Base-by-base conservation (phyloP, 75 land plant genomes). In the Ceratopteris richardii region DNA sequence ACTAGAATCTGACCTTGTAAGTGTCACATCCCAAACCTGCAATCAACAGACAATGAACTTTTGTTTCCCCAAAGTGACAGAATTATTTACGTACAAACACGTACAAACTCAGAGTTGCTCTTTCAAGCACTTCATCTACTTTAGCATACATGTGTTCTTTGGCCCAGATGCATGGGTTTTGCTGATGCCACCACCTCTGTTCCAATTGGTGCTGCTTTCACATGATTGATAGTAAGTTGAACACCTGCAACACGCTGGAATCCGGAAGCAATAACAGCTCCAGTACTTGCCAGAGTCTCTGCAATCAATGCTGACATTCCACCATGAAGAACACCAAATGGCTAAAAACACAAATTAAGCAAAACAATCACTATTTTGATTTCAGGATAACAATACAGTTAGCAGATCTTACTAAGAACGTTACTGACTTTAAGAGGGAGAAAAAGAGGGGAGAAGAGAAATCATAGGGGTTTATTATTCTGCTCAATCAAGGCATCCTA, bases 21-120 rank as follows among this genome's bases (percentile, higher is more conserved):
- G 57, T 28, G 48, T 69, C 20, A 83, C 84, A 19, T 80, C 81
- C 90, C 90, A 86, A n/a, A 86, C 86, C 90, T 86, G 61, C 29
- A 67, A 20, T n/a, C 23, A 16, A 40, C 17, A 20, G 7, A 27
- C 19, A 39, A 14, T 23, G 9, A n/a, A 20, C 11, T 18, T 26
- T 18, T 25, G 47, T 16, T 31, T n/a, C 23, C 23, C n/a, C 13
- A 11, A 48, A 14, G 20, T 25, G n/a, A 16, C 19, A 51, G 14
- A 28, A n/a, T 31, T n/a, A 24, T 21, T 56, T 21, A 0, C 31
- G 9, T n/a, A 51, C 7, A 51, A 3, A 27, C 31, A 6, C 12
- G n/a, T 16, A n/a, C 16, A 28, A 28, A 17, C 31, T 23, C 17
- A 23, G 20, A 1, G 29, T 27, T 14, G 41, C 9, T 14, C 3